Conservation (phyloP, 2,329 filamentous ascomycete species). For the Fusarium zealandicum region DNA sequence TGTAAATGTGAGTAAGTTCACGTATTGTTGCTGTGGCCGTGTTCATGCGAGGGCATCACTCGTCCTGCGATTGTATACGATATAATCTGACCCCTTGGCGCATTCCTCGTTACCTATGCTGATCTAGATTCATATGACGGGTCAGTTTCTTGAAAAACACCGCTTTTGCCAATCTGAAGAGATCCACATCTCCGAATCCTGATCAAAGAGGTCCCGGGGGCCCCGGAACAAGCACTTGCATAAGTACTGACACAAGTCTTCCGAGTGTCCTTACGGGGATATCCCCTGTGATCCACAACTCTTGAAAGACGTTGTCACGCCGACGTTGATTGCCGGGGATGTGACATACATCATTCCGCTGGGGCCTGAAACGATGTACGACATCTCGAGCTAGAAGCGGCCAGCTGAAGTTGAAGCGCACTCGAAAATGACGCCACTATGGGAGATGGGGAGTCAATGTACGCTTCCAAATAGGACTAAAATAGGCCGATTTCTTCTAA, state of each 20-base stretch:
- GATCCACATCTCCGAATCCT: conserved; percentile 7
- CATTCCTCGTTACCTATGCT: conserved; percentile 11
- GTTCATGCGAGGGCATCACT: not conserved
- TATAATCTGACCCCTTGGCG: conserved; percentile 14
- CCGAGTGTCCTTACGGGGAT: conserved; percentile 13
- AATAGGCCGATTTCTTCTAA: not conserved
- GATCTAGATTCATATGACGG: not conserved
- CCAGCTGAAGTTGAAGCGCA: not conserved
- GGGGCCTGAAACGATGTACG: not conserved
- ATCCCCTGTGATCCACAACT: conserved; percentile 7
- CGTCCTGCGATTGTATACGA: not conserved
- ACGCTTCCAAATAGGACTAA: not conserved
- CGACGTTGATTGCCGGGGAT: not conserved
- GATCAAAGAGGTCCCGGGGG: conserved; percentile 1
- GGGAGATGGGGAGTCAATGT: not conserved
- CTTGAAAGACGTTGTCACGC: not conserved
- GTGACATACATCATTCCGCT: not conserved
- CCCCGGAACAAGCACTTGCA: conserved; percentile 21
- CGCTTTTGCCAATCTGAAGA: not conserved
- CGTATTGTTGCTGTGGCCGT: not conserved
- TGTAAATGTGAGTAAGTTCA: not conserved
- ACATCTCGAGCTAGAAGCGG: not conserved
- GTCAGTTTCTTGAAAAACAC: not conserved
- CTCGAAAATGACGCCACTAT: not conserved
- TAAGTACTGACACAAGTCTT: conserved; percentile 1